Base-by-base conservation (phyloP, 177 flowering plant species). In the Vitis hybrid region DNA sequence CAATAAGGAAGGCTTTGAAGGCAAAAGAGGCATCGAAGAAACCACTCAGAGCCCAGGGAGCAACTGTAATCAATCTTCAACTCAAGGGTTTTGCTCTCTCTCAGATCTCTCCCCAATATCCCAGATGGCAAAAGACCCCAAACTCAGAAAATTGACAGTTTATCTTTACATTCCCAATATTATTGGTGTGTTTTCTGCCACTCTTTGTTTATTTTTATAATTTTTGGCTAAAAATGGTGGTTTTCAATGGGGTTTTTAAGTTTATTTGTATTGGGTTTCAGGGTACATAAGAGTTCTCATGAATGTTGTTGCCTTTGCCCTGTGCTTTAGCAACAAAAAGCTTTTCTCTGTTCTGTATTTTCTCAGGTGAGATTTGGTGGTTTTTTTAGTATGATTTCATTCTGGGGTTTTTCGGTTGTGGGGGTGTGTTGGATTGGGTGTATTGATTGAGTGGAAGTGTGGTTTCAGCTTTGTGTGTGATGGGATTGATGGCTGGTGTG, bases 401-500 rank as follows among this genome's bases (percentile, higher is more conserved):
- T 72, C 60, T 35, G 59, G 6, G 50, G 40, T 12, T 70, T 51
- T 21, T 27, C 57, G 50, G 8, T 56, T n/a, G 50, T 24, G 52
- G 56, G 12, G 19, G 14, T 30, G 13, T 69, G 40, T 50, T 27
- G 68, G 30, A 14, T 51, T 12, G 57, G 56, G n/a, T 18, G 5
- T 21, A 10, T 65, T 19, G 35, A 52, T 56, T 75, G 49, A 35
- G 60, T 54, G 2, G 54, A 24, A 60, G 52, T 63, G 46, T 73
- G 58, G 16, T 79, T 81, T 68, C 89, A 95, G 99, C 86, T 95
- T 95, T 83, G 96, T 86, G 0, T 90, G 94, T 72, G 99, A 95
- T 84, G 99, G 90, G 24, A 67, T 95, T 68, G 99, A 95, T 83
- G 99, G 99, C 66, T 91, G 97, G 96, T 85, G 90, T 83, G 99